Evolutionary conservation across 345 rosid genomes (phyloP), one percentile per base, ranked within the genome.

Genomic region (Pelargonium nanum): DNA sequence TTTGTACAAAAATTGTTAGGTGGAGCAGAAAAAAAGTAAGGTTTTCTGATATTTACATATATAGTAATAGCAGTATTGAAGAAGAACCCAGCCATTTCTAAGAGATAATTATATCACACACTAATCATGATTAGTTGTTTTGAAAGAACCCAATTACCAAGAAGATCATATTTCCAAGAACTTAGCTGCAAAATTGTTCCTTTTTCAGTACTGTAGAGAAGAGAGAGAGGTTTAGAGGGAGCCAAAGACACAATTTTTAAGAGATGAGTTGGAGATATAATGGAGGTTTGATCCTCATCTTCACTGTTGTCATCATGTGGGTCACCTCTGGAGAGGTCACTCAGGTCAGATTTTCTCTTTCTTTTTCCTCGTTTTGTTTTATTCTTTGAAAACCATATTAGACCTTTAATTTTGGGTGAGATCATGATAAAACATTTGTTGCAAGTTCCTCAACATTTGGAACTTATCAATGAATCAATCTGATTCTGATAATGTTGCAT

Each of bases 281-380:
- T 50, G 77, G 62, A 7, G 85, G 83, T 51, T 60, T 81, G 74
- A 44, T 75, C 28, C 64, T 78, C 26, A 78, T 78, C 10, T 19
- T 75, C 15, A 24, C 55, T 28, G 75, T 76, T 51, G 75, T 81
- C 15, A 34, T 74, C 51, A 34, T 76, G 45, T 81, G 85, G 85
- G 83, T 78, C 62, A 76, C 77, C 51, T 81, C 77, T 51, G 75
- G 77, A 67, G 83, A 81, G 63, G 73, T 78, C 53, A 81, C 81
- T 3, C 83, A 81, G 81, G 83, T 75, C n/a, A 9, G 17, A 50
- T 19, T 19, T 23, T 12, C 59, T n/a, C 22, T 64, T 23, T 21
- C 57, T 2, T 13, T 48, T 3, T 58, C 22, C 9, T 1, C 10
- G n/a, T 13, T 0, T 32, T 1, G 1, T 30, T 24, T 55, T 53